Evolutionary conservation across 179 eudicot species (phyloP), one percentile per base, ranked within the genome.

Genomic region (Corrigiola litoralis): DNA sequence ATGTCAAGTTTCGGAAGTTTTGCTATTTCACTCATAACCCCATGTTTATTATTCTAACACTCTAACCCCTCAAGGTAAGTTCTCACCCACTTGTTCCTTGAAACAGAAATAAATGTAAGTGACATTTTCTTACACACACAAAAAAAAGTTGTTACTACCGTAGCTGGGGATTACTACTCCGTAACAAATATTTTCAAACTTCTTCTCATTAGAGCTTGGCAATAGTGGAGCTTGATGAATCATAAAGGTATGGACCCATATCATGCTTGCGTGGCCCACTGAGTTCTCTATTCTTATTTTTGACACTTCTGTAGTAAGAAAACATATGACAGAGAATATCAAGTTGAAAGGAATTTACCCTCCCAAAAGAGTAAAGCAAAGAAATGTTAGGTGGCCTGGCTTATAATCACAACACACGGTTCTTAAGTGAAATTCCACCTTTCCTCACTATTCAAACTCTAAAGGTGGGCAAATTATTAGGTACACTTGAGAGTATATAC

Each of bases 251-350:
- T 24, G 28, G 62, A 67, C 45, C 53, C 65, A 65, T 47, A 8
- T 57, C 46, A 71, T 33, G 41, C 63, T 63, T 71, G 58, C 64
- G 69, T 59, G 71, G 66, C 61, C 56, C 65, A 58, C 61, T 50
- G 2, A 25, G 13, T 38, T 58, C 36, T 18, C 18, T 64, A 36
- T 50, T 56, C 58, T 58, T 49, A 20, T 16, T 64, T 47, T 27
- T 1, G 32, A 36, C 57, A 60, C 58, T 38, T 14, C 48, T 48
- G 11, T 2, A 17, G 37, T 69, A n/a, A 20, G 24, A 23, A 41
- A 61, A 60, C 20, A n/a, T 59, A 51, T 25, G 57, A 66, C 49
- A 59, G n/a, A n/a, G 24, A 17, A 24, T 33, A 6, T 40, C 27
- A 46, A 57, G 48, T 64, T 64, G 52, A 47, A 16, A 38, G 47